phyloP scores from a whole-genome alignment of 1,284 basidiomycete species.

The Leccinum fallax region DNA sequence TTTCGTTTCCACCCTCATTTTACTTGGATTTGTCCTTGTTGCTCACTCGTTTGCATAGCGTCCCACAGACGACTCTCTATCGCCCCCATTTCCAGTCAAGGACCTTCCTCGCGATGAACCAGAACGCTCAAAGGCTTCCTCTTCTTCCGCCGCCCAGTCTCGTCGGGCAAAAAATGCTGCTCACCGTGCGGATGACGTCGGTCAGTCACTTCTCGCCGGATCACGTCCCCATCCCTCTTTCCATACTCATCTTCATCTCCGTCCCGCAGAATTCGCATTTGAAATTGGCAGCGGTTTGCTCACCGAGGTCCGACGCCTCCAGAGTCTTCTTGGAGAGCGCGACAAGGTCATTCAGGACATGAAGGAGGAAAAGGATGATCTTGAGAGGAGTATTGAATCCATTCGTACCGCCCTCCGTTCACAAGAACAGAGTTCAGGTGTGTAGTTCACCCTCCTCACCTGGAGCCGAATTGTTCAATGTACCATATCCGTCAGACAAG shows the following conservation, averaged over 20 bases:
- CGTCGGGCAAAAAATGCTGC: constrained; percentile 84
- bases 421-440: constrained; percentile 80
- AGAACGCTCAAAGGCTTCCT: constrained; percentile 44
- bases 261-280: constrained; percentile 82
- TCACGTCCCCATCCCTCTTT: constrained; percentile 4
- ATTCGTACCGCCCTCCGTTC: constrained; percentile 69
- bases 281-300: constrained; percentile 92
- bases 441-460: constrained; percentile 24
- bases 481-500: constrained; percentile 52
- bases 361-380: constrained; percentile 85
- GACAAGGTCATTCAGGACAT: constrained; percentile 88
- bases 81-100: constrained; percentile 35
- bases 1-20: neutral
- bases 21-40: neutral
- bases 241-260: constrained; percentile 21
- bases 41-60: constrained; percentile 34
- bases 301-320: constrained; percentile 86
- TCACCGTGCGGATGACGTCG: constrained; percentile 81
- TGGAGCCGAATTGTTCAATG: constrained; percentile 1
- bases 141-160: constrained; percentile 70
- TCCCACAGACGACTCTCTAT: constrained; percentile 42
- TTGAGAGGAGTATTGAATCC: constrained; percentile 75
- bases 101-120: constrained; percentile 47
- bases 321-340: constrained; percentile 83
- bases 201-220: constrained; percentile 44